Conservation (phyloP, 345 rosid genomes). For the Murraya koenigii region DNA sequence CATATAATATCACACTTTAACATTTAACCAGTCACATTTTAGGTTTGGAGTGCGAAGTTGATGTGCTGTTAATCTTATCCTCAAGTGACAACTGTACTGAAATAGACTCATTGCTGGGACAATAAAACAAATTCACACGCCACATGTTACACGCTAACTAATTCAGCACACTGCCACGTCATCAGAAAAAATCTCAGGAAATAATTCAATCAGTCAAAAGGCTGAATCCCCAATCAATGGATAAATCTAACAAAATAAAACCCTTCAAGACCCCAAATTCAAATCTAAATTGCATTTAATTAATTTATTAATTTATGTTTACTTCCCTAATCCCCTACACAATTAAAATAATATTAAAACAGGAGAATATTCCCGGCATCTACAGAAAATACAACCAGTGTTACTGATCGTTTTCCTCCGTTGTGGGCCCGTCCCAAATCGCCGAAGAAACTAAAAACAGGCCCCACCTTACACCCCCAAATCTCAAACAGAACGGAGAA, state of each 20-base stretch:
- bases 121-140: background rate
- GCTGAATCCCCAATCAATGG: background rate
- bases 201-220: background rate
- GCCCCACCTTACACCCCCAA: too few species aligned
- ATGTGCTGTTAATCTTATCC: background rate
- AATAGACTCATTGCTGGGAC: background rate
- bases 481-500: too few species aligned
- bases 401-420: background rate
- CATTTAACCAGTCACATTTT: too few species aligned
- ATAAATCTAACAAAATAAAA: background rate
- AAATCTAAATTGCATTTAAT: background rate
- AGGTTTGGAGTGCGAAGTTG: background rate
- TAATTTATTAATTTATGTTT: background rate
- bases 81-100: background rate
- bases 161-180: background rate
- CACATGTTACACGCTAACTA: background rate
- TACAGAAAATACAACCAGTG: background rate
- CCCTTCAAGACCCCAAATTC: background rate
- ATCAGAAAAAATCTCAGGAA: background rate
- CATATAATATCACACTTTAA: too few species aligned
- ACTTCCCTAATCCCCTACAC: background rate
- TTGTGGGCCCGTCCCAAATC: background rate
- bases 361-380: background rate
- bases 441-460: background rate
- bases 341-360: background rate